A percentile compares a stretch with the other conserved stretches of the same genome.
These are phyloP conservation scores for Pseudomicrostroma phylloplanum DNA, from an alignment of 1,284 basidiomycete genomes.

Conservation along the genomic window DNA sequence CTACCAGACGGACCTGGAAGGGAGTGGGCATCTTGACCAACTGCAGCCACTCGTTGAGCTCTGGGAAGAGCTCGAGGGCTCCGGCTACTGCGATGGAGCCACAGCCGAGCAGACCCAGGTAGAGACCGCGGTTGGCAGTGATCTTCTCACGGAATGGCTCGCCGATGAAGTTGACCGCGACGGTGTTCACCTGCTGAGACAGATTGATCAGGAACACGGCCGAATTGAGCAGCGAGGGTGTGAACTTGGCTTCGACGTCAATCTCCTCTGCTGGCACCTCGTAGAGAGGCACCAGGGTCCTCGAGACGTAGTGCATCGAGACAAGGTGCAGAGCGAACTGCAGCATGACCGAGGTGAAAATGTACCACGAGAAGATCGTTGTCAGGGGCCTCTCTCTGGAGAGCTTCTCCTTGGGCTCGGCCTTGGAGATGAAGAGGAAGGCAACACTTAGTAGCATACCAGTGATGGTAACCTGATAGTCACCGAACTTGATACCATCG, in stretches of 20 bases:
- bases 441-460: conserved; percentile 44
- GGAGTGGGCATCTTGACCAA: conserved; percentile 78
- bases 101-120: conserved; percentile 40
- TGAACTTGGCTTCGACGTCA: conserved; percentile 47
- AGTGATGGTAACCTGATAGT: conserved; percentile 47
- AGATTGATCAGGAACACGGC: conserved; percentile 46
- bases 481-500: conserved; percentile 48
- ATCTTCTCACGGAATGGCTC: conserved; percentile 44
- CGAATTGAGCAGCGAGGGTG: conserved; percentile 45
- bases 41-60: conserved; percentile 92
- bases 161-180: conserved; percentile 46
- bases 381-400: conserved; percentile 42
- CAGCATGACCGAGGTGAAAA: conserved; percentile 43
- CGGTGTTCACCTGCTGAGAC: conserved; percentile 33
- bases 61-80: conserved; percentile 73
- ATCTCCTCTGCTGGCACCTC: conserved; percentile 35
- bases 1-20: conserved; percentile 54
- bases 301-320: conserved; percentile 44
- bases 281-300: conserved; percentile 21
- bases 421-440: conserved; percentile 48
- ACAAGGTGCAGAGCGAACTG: conserved; percentile 46
- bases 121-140: conserved; percentile 42
- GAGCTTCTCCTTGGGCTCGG: conserved; percentile 42
- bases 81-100: conserved; percentile 34
- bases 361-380: conserved; percentile 45